Evolutionary conservation across 345 rosid species (phyloP), one percentile per base, ranked within the genome.

Genomic region (Mercurialis annua): DNA sequence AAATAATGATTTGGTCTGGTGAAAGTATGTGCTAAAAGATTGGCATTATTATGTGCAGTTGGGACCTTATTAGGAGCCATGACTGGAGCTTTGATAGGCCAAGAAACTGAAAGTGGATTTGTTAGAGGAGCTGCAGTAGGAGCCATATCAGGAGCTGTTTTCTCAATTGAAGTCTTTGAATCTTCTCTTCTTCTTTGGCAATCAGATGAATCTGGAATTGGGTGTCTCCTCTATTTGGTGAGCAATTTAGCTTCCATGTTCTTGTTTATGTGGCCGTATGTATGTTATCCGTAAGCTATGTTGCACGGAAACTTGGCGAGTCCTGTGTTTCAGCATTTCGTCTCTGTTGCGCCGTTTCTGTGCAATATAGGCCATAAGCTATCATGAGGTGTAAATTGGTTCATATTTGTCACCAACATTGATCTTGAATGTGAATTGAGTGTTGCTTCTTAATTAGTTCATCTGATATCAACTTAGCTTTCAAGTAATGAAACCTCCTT

Each of bases 71-170:
- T 95, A 66, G 99, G 99, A 34, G 98, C 98, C 71, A 75, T 95
- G 83, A 95, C 99, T 6, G 99, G 99, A 65, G 99, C 99, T 76
- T 76, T 95, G 77, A 95, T 95, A 58, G 99, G 99, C 53, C 99
- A 95, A 80, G 99, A 95, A 76, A 95, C 99, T 1, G 99, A 95
- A 72, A 95, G 98, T 77, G 99, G 99, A 16, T 95, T 95, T 66
- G 83, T 95, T 58, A 71, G 99, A 72, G 99, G 99, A 47, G 98
- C 99, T 3, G 98, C 98, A 0, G 84, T 95, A 57, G 99, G 99
- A 43, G 99, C 99, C 24, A 95, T 95, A 58, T 95, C 99, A 30
- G 99, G 99, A 65, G 99, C 99, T 62, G 99, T 95, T 81, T 95
- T 88, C 81, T 95, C 99, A 0, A 92, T 95, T 30, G 99, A 95